Evolutionary conservation across 306 rosid species (phyloP).

Genomic region (Cucurbita ficifolia): DNA sequence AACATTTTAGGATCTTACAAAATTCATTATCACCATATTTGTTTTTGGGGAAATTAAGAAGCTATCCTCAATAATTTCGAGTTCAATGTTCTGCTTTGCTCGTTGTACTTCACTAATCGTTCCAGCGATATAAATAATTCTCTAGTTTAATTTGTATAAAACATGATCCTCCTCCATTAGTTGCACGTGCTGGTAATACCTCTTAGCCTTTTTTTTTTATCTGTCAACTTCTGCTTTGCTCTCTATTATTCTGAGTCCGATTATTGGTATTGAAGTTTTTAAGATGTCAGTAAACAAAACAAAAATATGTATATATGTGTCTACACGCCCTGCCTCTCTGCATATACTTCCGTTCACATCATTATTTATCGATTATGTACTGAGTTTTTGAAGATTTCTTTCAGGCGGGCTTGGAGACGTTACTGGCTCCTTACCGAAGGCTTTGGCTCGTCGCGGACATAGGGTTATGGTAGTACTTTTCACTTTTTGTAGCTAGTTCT

Average conservation of each 20-base stretch:
- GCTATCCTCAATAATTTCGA: too few relatives aligned
- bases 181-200: not conserved
- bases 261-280: not conserved
- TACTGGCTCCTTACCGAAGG: constrained; percentile 90
- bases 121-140: not conserved
- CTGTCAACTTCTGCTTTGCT: not conserved
- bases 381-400: constrained; percentile 20
- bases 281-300: not conserved
- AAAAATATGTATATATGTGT: too few relatives aligned
- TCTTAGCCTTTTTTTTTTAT: not conserved
- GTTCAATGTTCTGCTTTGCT: not conserved
- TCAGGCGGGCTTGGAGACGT: constrained; percentile 99
- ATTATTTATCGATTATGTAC: constrained; percentile 1
- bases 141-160: not conserved
- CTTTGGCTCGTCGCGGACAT: constrained; percentile 98
- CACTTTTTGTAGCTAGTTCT: not conserved
- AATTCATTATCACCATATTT: not conserved
- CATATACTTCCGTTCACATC: not conserved
- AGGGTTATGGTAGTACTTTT: constrained; percentile 74
- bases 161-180: not conserved
- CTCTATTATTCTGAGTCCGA: not conserved
- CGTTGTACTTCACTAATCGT: not conserved
- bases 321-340: not conserved
- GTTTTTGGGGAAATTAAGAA: too few relatives aligned
- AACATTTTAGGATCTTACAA: not conserved